Percentiles rank a stretch among this genome's conserved stretches.
These are phyloP conservation scores for Penicillium subrubescens DNA, from an alignment of 495 filamentous ascomycete species.

Conservation along the genomic window DNA sequence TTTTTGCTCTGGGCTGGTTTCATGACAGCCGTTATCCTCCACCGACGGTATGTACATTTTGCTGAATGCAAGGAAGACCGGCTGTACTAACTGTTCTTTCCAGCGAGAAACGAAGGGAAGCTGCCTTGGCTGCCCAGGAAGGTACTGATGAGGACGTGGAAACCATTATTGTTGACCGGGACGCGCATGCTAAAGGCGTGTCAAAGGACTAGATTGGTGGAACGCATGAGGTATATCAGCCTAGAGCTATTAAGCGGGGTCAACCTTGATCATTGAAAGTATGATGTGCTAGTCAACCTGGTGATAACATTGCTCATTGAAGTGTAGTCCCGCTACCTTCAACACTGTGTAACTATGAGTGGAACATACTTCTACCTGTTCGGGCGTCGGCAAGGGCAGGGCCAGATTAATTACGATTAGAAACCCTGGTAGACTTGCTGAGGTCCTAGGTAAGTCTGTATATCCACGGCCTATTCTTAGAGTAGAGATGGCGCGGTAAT, in stretches of 20 bases:
- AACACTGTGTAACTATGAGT: not conserved
- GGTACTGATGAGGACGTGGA: conserved; percentile 19
- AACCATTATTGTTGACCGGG: conserved; percentile 10
- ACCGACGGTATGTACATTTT: conserved; percentile 32
- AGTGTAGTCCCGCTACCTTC: not conserved
- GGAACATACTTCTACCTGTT: too few species aligned
- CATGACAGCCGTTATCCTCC: conserved; percentile 35
- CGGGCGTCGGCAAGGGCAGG: too few species aligned
- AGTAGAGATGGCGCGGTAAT: not conserved
- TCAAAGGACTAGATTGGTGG: not conserved
- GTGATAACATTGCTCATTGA: not conserved
- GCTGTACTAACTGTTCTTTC: not conserved
- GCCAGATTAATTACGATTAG: too few species aligned
- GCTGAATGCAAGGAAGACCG: not conserved
- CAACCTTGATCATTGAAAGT: not conserved
- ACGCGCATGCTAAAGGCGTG: not conserved
- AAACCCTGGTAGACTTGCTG: too few species aligned
- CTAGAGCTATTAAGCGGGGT: not conserved
- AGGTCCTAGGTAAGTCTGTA: too few species aligned
- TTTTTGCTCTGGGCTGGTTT: conserved; percentile 47
- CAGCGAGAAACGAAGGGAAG: conserved; percentile 21
- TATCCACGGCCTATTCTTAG: too few species aligned
- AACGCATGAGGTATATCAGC: not conserved
- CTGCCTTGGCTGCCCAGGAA: conserved; percentile 2
- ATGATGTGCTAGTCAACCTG: not conserved